Base-by-base conservation (phyloP, 1,284 basidiomycete genomes). In the Malassezia restricta region DNA sequence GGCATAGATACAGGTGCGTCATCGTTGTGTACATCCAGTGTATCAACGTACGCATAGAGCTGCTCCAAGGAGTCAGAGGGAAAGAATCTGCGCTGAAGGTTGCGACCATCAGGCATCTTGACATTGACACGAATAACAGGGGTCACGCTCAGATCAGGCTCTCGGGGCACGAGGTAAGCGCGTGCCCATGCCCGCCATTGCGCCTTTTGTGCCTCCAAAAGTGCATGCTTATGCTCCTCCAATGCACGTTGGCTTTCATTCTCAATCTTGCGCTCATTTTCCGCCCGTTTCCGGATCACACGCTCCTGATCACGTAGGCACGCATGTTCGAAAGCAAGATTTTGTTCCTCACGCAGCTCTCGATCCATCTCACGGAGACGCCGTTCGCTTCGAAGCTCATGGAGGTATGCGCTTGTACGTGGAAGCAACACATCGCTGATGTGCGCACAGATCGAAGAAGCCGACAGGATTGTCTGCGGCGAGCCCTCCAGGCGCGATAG, bases 121-220 rank as follows among this genome's bases (percentile, higher is more conserved):
- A 68, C 62, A 52, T 53, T 56, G 48, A 68, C 43, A 24, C 62
- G 55, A 29, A 57, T 40, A 1, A 50, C 37, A 12, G 49, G 43
- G 1, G 41, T 47, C 5, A 42, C 32, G 2, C 42, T 27, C 3
- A 51, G 29, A 14, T 31, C n/a, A 12, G 60, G 62, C 46, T 67
- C 65, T 6, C 32, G 17, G 7, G 65, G 63, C 1, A 67, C 63
- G 2, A 67, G 58, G 14, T 58, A 32, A 3, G 47, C 40, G 6
- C 49, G 43, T 12, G 65, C 65, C 65, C 65, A 67, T n/a, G 42
- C 40, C n/a, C 60, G 57, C 65, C 65, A 67, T 17, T 57, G 53
- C 28, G 51, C 38, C 43, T 30, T 30, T 7, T 24, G 32, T 14
- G 30, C 40, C 2, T 14, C 32, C n/a, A 30, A 38, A 33, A 24